phyloP scores from a whole-genome alignment of 2,329 filamentous ascomycete genomes.

The Byssochlamys sp. region DNA sequence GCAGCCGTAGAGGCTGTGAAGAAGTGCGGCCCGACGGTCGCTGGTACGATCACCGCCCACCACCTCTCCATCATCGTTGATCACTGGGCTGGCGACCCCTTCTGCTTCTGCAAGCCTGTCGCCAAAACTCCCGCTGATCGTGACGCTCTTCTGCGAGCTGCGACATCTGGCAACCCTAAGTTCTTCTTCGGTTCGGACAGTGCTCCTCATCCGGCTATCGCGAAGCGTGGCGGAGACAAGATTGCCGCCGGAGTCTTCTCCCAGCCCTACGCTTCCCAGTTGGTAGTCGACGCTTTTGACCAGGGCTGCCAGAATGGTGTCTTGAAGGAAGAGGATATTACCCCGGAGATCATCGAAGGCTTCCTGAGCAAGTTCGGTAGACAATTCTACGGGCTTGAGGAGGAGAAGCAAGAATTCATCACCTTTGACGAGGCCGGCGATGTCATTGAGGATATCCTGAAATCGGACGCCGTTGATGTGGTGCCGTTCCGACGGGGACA shows the following conservation, averaged over 20 bases:
- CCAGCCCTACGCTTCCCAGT: constrained; percentile 50
- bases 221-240: constrained; percentile 46
- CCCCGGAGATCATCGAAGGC: constrained; percentile 44
- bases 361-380: constrained; percentile 52
- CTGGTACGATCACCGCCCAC: constrained; percentile 64
- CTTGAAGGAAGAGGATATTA: constrained; percentile 46
- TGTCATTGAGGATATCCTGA: constrained; percentile 46
- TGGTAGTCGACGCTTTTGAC: constrained; percentile 51
- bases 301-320: constrained; percentile 46
- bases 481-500: constrained; percentile 58
- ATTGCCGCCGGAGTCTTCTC: constrained; percentile 53
- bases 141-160: constrained; percentile 58
- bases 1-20: constrained; percentile 70
- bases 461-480: constrained; percentile 47
- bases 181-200: constrained; percentile 63
- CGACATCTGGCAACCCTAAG: constrained; percentile 44
- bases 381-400: constrained; percentile 48
- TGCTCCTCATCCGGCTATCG: constrained; percentile 53
- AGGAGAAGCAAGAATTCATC: constrained; percentile 41
- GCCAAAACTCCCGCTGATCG: constrained; percentile 65
- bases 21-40: constrained; percentile 67
- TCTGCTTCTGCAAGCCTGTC: constrained; percentile 71
- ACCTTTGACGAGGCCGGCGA: constrained; percentile 48
- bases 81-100: constrained; percentile 60
- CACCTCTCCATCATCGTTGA: constrained; percentile 74